Conservation (phyloP, 2,329 filamentous ascomycete species). For the Sclerotiophoma versabilis region DNA sequence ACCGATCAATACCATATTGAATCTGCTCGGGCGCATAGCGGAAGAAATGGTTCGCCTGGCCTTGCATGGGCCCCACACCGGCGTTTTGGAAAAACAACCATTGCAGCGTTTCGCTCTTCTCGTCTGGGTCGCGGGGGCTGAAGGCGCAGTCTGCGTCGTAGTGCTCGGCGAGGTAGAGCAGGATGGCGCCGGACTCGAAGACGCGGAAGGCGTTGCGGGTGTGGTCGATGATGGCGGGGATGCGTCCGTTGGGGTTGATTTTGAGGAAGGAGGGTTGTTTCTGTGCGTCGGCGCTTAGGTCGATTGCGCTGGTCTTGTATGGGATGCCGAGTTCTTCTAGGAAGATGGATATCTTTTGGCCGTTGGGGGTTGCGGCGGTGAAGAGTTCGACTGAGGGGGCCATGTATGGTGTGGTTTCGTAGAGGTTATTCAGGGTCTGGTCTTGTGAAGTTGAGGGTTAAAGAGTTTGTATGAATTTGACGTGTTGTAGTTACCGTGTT, state of each 20-base stretch:
- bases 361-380: constrained; percentile 84
- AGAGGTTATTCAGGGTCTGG: background rate
- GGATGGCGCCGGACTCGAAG: constrained; percentile 81
- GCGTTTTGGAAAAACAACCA: constrained; percentile 77
- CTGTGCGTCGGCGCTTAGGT: constrained; percentile 72
- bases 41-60: constrained; percentile 77
- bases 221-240: constrained; percentile 79
- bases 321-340: constrained; percentile 74
- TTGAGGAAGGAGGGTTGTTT: constrained; percentile 83
- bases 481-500: background rate
- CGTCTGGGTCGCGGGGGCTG: constrained; percentile 75
- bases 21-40: constrained; percentile 82
- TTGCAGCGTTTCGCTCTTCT: constrained; percentile 78
- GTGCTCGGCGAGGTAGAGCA: constrained; percentile 79
- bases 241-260: constrained; percentile 89
- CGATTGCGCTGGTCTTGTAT: constrained; percentile 54
- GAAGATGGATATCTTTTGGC: constrained; percentile 83
- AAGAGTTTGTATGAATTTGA: too few relatives aligned
- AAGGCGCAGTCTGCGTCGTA: constrained; percentile 83
- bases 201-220: constrained; percentile 73
- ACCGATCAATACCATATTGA: constrained; percentile 79
- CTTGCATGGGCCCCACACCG: constrained; percentile 80
- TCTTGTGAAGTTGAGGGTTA: background rate
- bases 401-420: constrained; percentile 48
- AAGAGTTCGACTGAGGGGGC: constrained; percentile 68